Evolutionary conservation across 768 basidiomycete genomes (phyloP).

Genomic region (Mycena amicta): DNA sequence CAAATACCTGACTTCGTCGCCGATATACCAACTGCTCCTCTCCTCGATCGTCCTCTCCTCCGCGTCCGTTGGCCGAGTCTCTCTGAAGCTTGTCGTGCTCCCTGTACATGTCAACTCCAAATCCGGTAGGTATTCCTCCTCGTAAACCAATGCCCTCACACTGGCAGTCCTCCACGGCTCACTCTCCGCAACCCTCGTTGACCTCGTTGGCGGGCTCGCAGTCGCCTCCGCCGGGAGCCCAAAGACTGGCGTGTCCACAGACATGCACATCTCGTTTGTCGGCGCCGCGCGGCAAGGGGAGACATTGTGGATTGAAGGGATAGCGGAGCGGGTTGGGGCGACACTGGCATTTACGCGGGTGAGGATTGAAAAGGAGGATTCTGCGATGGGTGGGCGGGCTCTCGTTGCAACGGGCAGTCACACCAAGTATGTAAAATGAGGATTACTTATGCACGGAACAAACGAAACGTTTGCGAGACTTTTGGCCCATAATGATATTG

Average conservation of each 20-base stretch:
- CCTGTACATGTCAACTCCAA: conserved; percentile 22
- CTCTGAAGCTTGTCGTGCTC: conserved; percentile 16
- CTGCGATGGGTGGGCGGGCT: background rate
- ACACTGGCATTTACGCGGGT: conserved; percentile 21
- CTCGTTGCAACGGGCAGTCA: conserved; percentile 20
- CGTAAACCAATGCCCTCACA: background rate
- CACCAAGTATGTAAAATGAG: conserved; percentile 21
- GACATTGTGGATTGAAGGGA: conserved; percentile 12
- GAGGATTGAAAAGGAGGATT: conserved; percentile 12
- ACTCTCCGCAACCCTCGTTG: conserved; percentile 18
- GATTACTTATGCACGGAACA: too few relatives aligned
- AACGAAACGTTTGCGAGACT: too few relatives aligned
- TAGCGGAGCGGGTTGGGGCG: conserved; percentile 16
- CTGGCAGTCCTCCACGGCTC: conserved; percentile 19
- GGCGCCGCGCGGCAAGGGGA: conserved; percentile 17
- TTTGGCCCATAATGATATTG: too few relatives aligned
- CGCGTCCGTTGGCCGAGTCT: conserved; percentile 3
- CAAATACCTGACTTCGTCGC: conserved; percentile 20
- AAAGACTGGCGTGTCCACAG: conserved; percentile 21
- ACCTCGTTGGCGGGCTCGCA: conserved; percentile 18
- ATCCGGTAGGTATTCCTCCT: conserved; percentile 1
- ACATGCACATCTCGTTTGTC: conserved; percentile 19
- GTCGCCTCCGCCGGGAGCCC: conserved; percentile 11
- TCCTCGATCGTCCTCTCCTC: conserved; percentile 6
- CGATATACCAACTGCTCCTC: conserved; percentile 16